Conservation (phyloP, 495 filamentous ascomycete genomes). For the Chaetomium cochliodes region DNA sequence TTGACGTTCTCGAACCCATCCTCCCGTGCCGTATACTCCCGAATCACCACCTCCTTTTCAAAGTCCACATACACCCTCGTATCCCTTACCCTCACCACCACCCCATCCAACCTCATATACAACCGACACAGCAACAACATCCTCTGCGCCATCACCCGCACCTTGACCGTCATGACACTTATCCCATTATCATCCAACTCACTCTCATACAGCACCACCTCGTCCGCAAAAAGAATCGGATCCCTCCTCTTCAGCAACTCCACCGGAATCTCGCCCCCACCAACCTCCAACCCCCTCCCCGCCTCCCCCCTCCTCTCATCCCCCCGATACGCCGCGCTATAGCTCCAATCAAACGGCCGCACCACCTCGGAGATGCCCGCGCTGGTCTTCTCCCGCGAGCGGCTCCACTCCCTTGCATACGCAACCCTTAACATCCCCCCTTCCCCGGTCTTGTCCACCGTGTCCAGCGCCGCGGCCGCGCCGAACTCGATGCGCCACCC, state of each 20-base stretch:
- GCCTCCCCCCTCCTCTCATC: slow-evolving; percentile 41
- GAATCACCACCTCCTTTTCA: slow-evolving; percentile 70
- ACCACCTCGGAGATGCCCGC: slow-evolving; percentile 91
- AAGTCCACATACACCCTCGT: slow-evolving; percentile 94
- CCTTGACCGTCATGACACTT: slow-evolving; percentile 78
- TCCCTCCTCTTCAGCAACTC: slow-evolving; percentile 76
- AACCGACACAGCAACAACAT: slow-evolving; percentile 82
- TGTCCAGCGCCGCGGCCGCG: slow-evolving; percentile 80
- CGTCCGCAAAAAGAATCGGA: slow-evolving; percentile 92
- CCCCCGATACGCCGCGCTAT: slow-evolving; percentile 81
- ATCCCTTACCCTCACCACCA: slow-evolving; percentile 81
- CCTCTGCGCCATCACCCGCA: slow-evolving; percentile 85
- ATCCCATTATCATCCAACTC: slow-evolving; percentile 98
- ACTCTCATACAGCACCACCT: slow-evolving; percentile 93
- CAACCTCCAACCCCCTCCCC: neutral
- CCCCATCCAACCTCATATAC: slow-evolving; percentile 90
- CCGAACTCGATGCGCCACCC: slow-evolving; percentile 79
- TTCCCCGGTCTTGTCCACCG: slow-evolving; percentile 88
- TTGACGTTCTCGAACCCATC: slow-evolving; percentile 72
- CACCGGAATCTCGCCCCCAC: slow-evolving; percentile 63
- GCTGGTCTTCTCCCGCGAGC: slow-evolving; percentile 76
- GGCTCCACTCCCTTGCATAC: slow-evolving; percentile 87
- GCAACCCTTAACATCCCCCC: slow-evolving; percentile 81
- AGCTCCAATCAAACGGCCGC: slow-evolving; percentile 97
- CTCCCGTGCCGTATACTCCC: slow-evolving; percentile 86